Evolutionary conservation across 2,329 filamentous ascomycete genomes (phyloP).

Genomic region (Aspergillus phoenicis): DNA sequence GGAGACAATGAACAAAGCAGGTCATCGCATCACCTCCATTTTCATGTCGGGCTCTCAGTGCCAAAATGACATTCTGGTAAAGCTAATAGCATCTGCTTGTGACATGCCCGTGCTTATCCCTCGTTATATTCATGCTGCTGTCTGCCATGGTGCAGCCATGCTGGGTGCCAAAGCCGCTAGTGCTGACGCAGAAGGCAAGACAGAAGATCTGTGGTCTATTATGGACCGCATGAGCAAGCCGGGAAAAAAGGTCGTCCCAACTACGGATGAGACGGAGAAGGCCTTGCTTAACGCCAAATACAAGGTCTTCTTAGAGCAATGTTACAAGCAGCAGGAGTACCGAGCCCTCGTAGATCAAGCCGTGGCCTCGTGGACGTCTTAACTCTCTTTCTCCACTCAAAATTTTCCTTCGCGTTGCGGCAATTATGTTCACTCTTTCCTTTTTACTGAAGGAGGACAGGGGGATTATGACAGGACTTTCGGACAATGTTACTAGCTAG

Average conservation of each 20-base stretch:
- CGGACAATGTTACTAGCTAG: not conserved
- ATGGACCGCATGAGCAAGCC: slow-evolving; percentile 98
- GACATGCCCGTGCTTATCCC: slow-evolving; percentile 92
- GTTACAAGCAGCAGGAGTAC: slow-evolving; percentile 80
- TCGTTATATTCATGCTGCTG: slow-evolving; percentile 89
- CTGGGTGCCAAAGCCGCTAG: slow-evolving; percentile 95
- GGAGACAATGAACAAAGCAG: slow-evolving; percentile 86
- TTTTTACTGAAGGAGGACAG: not conserved
- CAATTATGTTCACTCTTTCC: not conserved
- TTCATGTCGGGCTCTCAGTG: slow-evolving; percentile 99
- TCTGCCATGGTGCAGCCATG: slow-evolving; percentile 98
- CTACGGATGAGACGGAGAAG: slow-evolving; percentile 71
- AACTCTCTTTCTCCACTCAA: not conserved
- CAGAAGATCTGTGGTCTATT: slow-evolving; percentile 89
- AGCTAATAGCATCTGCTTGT: slow-evolving; percentile 85
- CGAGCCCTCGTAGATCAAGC: slow-evolving; percentile 73
- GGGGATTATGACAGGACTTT: not conserved
- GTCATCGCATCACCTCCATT: slow-evolving; percentile 85
- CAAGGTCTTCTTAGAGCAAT: slow-evolving; percentile 92
- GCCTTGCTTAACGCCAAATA: slow-evolving; percentile 85
- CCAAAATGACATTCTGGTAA: slow-evolving; percentile 91
- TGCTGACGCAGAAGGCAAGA: slow-evolving; percentile 72
- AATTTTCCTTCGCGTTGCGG: not conserved
- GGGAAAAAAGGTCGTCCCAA: slow-evolving; percentile 78
- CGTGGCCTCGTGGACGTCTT: slow-evolving; percentile 47